A percentile compares a stretch with the other conserved stretches of the same genome.
These are phyloP conservation scores for Bertia moriformis DNA, from an alignment of 2,329 filamentous ascomycete species.

Conservation along the genomic window DNA sequence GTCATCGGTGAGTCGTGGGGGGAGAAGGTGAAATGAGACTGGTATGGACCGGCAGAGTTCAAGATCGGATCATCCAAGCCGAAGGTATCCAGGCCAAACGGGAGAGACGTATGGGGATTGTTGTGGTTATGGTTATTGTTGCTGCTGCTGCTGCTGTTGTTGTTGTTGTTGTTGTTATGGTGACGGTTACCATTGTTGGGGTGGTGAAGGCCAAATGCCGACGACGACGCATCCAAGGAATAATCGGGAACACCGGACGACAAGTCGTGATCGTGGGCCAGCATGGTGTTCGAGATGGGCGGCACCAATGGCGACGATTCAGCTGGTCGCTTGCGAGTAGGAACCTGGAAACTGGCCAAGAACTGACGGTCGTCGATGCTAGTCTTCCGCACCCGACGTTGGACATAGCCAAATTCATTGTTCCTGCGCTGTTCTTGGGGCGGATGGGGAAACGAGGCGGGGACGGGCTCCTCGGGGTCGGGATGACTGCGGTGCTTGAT, in stretches of 20 bases:
- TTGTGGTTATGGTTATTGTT: constrained; percentile 19
- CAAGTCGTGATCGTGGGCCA: constrained; percentile 45
- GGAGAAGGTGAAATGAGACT: constrained; percentile 56
- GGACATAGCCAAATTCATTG: constrained; percentile 50
- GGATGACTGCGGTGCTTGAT: constrained; percentile 14
- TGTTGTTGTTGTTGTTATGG: constrained; percentile 12
- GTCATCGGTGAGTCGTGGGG: constrained; percentile 57
- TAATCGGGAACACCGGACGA: constrained; percentile 51
- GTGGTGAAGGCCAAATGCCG: neutral
- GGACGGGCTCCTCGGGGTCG: constrained; percentile 45
- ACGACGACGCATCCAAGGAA: constrained; percentile 38
- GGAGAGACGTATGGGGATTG: constrained; percentile 23
- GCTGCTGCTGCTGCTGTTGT: constrained; percentile 19
- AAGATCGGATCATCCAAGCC: constrained; percentile 45
- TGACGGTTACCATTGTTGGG: neutral
- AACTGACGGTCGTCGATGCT: constrained; percentile 45
- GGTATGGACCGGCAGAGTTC: constrained; percentile 52
- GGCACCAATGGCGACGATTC: constrained; percentile 60
- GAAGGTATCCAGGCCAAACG: constrained; percentile 41
- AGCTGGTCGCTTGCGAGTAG: constrained; percentile 50
- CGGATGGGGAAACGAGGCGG: constrained; percentile 29
- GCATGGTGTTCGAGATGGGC: constrained; percentile 47
- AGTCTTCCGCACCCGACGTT: constrained; percentile 49
- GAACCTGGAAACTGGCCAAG: constrained; percentile 8
- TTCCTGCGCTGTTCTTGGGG: constrained; percentile 12